Evolutionary conservation across 805 yeast genomes (phyloP).

Genomic region (Saturnispora mendoncae): DNA sequence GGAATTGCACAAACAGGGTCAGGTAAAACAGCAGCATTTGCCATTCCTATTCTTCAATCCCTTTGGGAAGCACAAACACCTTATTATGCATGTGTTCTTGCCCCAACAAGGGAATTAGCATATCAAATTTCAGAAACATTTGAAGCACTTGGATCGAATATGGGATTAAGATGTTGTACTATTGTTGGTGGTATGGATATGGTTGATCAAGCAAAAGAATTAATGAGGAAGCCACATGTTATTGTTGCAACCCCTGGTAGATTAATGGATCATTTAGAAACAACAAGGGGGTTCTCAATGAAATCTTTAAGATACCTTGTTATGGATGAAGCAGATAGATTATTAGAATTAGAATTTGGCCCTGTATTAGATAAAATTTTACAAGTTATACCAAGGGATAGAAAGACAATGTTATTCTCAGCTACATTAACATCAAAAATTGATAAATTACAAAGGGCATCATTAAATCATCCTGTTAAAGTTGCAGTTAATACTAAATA

Average conservation of each 20-base stretch:
- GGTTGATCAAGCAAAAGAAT: constrained; percentile 94
- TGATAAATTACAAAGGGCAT: constrained; percentile 90
- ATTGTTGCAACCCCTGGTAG: constrained; percentile 90
- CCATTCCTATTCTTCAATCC: constrained; percentile 86
- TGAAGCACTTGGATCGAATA: constrained; percentile 81
- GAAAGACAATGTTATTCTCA: constrained; percentile 80
- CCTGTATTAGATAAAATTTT: constrained; percentile 85
- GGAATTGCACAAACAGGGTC: constrained; percentile 98
- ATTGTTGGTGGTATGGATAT: constrained; percentile 97
- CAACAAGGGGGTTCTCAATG: constrained; percentile 82
- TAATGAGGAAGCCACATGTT: constrained; percentile 89
- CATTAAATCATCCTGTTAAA: constrained; percentile 78
- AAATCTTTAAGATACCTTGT: constrained; percentile 73
- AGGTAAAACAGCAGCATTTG: constrained; percentile 98
- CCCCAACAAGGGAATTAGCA: constrained; percentile 81
- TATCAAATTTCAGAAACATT: constrained; percentile 89
- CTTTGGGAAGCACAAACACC: constrained; percentile 86
- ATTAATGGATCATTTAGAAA: constrained; percentile 85
- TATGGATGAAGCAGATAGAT: constrained; percentile 95
- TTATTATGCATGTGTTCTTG: constrained; percentile 78
- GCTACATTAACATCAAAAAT: constrained; percentile 98
- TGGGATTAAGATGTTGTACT: constrained; percentile 87
- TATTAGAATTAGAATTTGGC: constrained; percentile 93
- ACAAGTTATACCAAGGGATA: constrained; percentile 71
- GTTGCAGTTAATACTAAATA: constrained; percentile 84